phyloP scores from a whole-genome alignment of 768 basidiomycete species.

The Collybiopsis luxurians region DNA sequence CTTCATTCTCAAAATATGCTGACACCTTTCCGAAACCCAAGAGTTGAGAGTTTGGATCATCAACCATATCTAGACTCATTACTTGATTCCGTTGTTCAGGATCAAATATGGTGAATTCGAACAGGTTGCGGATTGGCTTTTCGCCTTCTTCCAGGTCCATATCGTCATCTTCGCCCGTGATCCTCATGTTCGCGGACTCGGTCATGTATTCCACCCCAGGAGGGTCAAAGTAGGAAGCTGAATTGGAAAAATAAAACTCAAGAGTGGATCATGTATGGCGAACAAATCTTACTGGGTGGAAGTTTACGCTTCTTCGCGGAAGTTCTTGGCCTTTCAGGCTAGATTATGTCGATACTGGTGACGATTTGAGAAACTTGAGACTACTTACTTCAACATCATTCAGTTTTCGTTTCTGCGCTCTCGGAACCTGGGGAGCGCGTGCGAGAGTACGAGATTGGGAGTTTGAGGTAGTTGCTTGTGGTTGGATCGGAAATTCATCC shows the following conservation, averaged over 20 bases:
- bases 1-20: constrained; percentile 48
- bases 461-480: no score
- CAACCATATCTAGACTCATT: constrained; percentile 46
- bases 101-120: constrained; percentile 63
- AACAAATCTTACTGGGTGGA: background rate
- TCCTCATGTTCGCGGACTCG: constrained; percentile 21
- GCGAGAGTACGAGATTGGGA: background rate
- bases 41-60: constrained; percentile 36
- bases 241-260: background rate
- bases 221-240: background rate
- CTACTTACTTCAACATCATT: background rate
- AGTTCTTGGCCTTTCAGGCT: background rate
- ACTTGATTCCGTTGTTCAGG: constrained; percentile 40
- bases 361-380: background rate
- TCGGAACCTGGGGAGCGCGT: background rate
- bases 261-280: no score
- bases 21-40: constrained; percentile 56
- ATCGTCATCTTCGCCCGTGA: constrained; percentile 39
- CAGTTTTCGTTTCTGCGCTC: background rate
- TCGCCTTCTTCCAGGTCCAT: constrained; percentile 23
- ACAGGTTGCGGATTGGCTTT: constrained; percentile 58
- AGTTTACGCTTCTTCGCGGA: background rate
- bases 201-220: background rate
- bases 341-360: background rate
- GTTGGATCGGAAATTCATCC: constrained; percentile 26